Base-by-base conservation (phyloP, 371 early-diverging fungal species). In the Syncephalis fuscata region DNA sequence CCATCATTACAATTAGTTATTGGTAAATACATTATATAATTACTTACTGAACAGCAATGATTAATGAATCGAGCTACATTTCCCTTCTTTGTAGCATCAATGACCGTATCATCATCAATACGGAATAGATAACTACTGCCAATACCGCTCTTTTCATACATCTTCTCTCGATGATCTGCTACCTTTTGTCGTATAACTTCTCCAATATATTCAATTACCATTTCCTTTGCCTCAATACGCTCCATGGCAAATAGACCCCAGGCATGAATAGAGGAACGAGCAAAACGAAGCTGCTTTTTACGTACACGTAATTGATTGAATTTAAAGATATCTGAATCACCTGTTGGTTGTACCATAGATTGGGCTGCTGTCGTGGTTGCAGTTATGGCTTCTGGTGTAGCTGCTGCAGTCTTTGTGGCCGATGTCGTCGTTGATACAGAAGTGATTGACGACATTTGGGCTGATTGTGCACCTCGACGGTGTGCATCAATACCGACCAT, bases 151-250 rank as follows among this genome's bases (percentile, higher is more conserved):
- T 74, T 70, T 58, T 87, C 88, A 60, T 98, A 99, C 43, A 70
- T 60, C 61, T 84, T 79, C 63, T 99, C 99, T 23, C 98, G 80
- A 55, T 79, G 74, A 60, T 98, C 98, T 0, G 97, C 93, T 36
- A 98, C 85, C 57, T 84, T 84, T 46, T 88, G 85, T 36, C 98
- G 81, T 52, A 99, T 89, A 24, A 87, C 68, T 68, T 98, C 98
- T n/a, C 99, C 99, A 42, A 95, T 85, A 57, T 99, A 99, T 65
- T 96, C 92, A 48, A 98, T 93, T 25, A 98, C 92, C 71, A 98
- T 81, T 48, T 98, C 97, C 56, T 79, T 74, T 22, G 79, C 78
- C 52, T 84, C 85, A 48, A 97, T 91, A 37, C 70, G 73, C 61
- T 92, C 92, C 56, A 78, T 70, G 7, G 95, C 88, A 78, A 88